These are phyloP conservation scores for Globisporangium rhizosaccharum DNA, from an alignment of 352 stramenopile species.

Conservation along the genomic window DNA sequence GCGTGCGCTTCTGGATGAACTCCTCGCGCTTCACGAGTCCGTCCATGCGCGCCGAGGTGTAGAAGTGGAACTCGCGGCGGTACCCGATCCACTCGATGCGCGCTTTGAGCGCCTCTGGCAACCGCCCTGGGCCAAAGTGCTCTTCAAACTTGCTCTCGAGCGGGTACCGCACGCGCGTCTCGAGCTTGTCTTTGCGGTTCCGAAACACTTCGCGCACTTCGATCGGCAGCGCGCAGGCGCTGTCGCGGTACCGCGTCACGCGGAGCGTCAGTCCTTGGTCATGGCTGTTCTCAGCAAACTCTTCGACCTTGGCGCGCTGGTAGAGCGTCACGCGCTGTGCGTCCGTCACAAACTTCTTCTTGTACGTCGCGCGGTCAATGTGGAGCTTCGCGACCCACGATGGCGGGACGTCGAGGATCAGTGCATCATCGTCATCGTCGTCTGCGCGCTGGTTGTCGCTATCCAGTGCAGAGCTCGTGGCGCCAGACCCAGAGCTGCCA, in stretches of 20 bases:
- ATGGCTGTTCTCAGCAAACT: conserved; percentile 89
- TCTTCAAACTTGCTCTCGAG: conserved; percentile 87
- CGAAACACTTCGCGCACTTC: conserved; percentile 91
- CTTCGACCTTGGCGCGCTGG: conserved; percentile 86
- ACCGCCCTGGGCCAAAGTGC: conserved; percentile 61
- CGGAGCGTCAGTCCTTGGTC: conserved; percentile 83
- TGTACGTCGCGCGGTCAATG: conserved; percentile 70
- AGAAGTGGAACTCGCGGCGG: conserved; percentile 88
- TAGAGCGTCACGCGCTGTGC: conserved; percentile 88
- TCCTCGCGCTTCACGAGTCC: conserved; percentile 84
- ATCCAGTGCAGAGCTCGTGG: conserved; percentile 15
- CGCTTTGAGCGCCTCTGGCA: conserved; percentile 69
- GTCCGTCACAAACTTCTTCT: conserved; percentile 82
- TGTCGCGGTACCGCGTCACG: conserved; percentile 83
- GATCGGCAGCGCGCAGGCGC: conserved; percentile 65
- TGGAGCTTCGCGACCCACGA: conserved; percentile 81
- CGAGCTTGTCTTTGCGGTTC: conserved; percentile 89
- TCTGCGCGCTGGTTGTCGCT: conserved; percentile 49
- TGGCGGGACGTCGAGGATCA: conserved; percentile 78
- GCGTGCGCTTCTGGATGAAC: conserved; percentile 82
- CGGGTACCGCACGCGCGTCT: conserved; percentile 65
- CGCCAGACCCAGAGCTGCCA: background rate
- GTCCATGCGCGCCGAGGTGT: conserved; percentile 86
- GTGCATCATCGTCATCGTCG: conserved; percentile 44
- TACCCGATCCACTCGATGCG: conserved; percentile 86